Percentiles rank a stretch among this genome's conserved stretches.
phyloP scores from a whole-genome alignment of 352 stramenopile species.

The Elongisporangium undulatum region DNA sequence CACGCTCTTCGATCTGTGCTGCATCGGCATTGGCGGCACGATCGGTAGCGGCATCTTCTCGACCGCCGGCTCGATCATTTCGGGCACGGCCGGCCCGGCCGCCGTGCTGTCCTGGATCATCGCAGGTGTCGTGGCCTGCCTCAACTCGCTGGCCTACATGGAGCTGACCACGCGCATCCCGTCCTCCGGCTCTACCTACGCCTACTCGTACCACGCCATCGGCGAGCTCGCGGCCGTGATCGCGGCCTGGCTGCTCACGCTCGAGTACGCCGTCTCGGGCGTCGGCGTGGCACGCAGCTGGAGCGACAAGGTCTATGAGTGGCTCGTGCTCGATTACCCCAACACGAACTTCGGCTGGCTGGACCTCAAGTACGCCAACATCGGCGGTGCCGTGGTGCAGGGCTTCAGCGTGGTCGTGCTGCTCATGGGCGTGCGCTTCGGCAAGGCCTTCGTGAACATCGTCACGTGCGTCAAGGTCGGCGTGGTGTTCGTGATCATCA shows the following conservation, averaged over 20 bases:
- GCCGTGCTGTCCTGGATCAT: constrained; percentile 72
- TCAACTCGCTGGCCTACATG: constrained; percentile 82
- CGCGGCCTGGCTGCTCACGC: constrained; percentile 72
- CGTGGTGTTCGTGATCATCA: constrained; percentile 89
- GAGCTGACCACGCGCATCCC: constrained; percentile 80
- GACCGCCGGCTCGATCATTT: constrained; percentile 60
- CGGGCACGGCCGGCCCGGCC: constrained; percentile 60
- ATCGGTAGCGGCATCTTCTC: constrained; percentile 89
- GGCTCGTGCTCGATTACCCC: constrained; percentile 35
- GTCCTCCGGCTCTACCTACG: constrained; percentile 87
- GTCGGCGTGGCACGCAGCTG: constrained; percentile 90
- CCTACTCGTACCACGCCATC: constrained; percentile 88
- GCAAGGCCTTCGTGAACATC: constrained; percentile 86
- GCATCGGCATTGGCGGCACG: constrained; percentile 86
- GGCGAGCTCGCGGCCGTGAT: constrained; percentile 89
- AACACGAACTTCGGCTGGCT: constrained; percentile 41
- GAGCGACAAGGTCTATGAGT: constrained; percentile 87
- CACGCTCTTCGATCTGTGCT: constrained; percentile 78
- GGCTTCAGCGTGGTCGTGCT: constrained; percentile 61
- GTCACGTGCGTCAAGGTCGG: constrained; percentile 67
- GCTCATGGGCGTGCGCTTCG: constrained; percentile 74
- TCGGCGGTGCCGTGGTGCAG: constrained; percentile 53
- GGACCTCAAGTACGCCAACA: constrained; percentile 46
- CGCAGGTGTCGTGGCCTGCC: constrained; percentile 62
- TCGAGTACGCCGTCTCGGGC: constrained; percentile 89